Base-by-base conservation (phyloP, 2,329 filamentous ascomycete genomes). In the Neofusicoccum kwambonambiense region DNA sequence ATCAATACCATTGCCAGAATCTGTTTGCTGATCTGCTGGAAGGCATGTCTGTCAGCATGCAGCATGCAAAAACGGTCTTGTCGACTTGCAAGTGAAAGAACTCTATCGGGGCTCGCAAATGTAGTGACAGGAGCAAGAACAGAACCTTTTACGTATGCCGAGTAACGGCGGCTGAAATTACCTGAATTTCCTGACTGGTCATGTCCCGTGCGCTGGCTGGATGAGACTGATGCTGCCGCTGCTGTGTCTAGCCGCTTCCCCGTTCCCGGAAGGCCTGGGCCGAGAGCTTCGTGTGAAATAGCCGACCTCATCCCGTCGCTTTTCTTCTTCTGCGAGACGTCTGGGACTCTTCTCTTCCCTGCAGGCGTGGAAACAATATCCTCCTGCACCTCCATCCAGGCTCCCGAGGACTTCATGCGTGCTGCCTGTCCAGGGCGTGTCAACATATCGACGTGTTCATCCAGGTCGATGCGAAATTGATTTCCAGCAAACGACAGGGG, bases 351-450 rank as follows among this genome's bases (percentile, higher is more conserved):
- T 13, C 27, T 22, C 8, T 22, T 47, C 31, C 6, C n/a, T 34
- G n/a, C 27, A 49, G 61, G 41, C 4, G 39, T 56, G 4, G 15
- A 52, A 39, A 51, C 22, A n/a, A 65, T 67, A 2, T 57, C 65
- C 13, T 67, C 65, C 13, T 50, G 13, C 15, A 62, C 65, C 19
- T 63, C 65, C 51, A 65, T 62, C 65, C 54, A 67, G 17, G 39
- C 31, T 13, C 56, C 56, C 15, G 51, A 45, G 19, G 45, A 34
- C 34, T 37, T 51, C 65, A 67, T 67, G 4, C 56, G 52, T 27
- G 27, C 39, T 41, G 56, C 49, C 35, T 65, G 56, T 22, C 65
- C 65, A 1, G 65, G 65, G 31, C 35, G 52, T 34, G 47, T 44
- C 13, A 57, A 15, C 1, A 7, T 6, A 34, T 42, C 6, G 31